Base-by-base conservation (phyloP, 2,329 filamentous ascomycete genomes). In the Aspergillus terreus region DNA sequence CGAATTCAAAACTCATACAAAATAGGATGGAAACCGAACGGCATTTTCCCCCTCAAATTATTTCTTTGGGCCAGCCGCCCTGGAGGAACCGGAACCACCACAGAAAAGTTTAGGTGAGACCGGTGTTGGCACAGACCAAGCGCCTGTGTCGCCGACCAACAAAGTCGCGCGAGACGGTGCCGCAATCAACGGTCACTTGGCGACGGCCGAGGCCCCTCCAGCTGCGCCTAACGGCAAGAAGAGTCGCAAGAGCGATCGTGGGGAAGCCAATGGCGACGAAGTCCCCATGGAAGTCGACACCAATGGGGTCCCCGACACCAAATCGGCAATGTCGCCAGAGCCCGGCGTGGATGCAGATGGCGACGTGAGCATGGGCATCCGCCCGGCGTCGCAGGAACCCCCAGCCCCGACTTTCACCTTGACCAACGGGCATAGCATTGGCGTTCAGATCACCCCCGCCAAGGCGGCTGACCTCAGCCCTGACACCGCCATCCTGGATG, bases 391-490 rank as follows among this genome's bases (percentile, higher is more conserved):
- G 38, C 58, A 64, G 47, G 60, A 62, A 38, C 59, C 60, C 49
- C 61, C 63, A 49, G 59, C 64, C 50, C 60, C 60, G 47, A 63
- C 65, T 30, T 68, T 69, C 52, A 77, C 74, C 10, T 58, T 77
- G 51, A 71, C 68, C 35, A 74, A 64, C 43, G 76, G 76, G 46
- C 65, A 68, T 49, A 78, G 75, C 62, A 64, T 73, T 57, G 75
- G 72, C 53, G 69, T 78, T 52, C 76, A 78, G 63, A 76, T 74
- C 58, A 65, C 66, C 46, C 72, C 75, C 62, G 73, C 75, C 64
- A 78, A 77, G 65, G 71, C 75, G 42, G 65, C 70, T 54, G 74
- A 78, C 61, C 68, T 79, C 51, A 67, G 66, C 36, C 68, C 73
- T 41, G 64, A 74, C 59, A 76, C 76, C 58, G 67, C 66, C 53